phyloP scores from a whole-genome alignment of 2,329 filamentous ascomycete genomes.

The Verticillium tricorpus region DNA sequence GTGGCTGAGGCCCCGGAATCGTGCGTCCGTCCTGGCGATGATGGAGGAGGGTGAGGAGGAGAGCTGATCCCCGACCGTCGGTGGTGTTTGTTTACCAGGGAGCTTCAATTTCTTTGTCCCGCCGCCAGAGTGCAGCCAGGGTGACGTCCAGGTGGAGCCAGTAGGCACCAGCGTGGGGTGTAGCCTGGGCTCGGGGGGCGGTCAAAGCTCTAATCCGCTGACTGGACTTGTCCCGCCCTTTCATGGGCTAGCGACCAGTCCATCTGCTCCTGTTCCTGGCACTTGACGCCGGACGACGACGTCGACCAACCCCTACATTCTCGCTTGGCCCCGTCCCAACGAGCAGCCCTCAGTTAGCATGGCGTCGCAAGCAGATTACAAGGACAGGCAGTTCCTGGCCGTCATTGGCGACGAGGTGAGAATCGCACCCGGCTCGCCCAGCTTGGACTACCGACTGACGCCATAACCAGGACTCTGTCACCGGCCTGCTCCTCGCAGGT shows the following conservation, averaged over 20 bases:
- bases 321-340: not conserved
- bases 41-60: not conserved
- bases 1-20: not conserved
- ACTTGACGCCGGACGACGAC: not conserved
- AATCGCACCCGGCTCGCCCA: constrained; percentile 16
- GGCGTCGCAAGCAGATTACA: constrained; percentile 55
- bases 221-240: not conserved
- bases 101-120: constrained; percentile 2
- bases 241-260: not conserved
- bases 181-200: not conserved
- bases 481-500: constrained; percentile 88
- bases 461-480: constrained; percentile 76
- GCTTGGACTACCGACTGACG: constrained; percentile 13
- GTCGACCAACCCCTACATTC: not conserved
- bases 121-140: not conserved
- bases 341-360: constrained; percentile 25
- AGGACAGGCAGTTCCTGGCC: constrained; percentile 92
- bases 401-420: constrained; percentile 94
- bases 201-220: constrained; percentile 1
- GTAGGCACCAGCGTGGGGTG: not conserved
- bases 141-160: constrained; percentile 5
- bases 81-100: constrained; percentile 1
- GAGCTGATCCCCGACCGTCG: not conserved
- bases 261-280: not conserved
- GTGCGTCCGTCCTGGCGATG: not conserved